These are phyloP conservation scores for Backusella liffmaniae DNA, from an alignment of 192 early-diverging fungal genomes.

Conservation along the genomic window DNA sequence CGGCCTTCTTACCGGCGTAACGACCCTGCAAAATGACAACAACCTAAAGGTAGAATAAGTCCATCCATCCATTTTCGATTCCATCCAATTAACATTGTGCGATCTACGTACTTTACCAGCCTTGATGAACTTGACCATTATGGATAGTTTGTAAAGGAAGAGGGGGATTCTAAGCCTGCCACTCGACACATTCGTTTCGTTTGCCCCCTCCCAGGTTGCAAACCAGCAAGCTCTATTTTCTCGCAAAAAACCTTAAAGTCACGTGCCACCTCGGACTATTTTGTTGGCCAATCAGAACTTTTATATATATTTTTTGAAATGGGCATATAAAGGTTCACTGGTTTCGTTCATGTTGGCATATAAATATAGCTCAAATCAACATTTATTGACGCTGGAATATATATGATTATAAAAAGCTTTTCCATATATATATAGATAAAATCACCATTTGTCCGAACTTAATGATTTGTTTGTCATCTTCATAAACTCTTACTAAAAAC, in stretches of 20 bases:
- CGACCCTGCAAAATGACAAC: conserved; percentile 98
- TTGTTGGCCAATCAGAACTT: not conserved
- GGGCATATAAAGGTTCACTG: too few relatives aligned
- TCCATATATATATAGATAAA: too few relatives aligned
- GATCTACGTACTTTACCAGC: conserved; percentile 51
- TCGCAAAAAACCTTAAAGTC: not conserved
- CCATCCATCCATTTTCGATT: conserved; percentile 31
- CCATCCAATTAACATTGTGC: conserved; percentile 13
- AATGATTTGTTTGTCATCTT: too few relatives aligned
- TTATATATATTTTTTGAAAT: not conserved
- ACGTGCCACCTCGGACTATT: not conserved
- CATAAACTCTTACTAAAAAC: too few relatives aligned
- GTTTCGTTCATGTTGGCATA: too few relatives aligned
- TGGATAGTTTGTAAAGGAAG: conserved; percentile 22
- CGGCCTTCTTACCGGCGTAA: conserved; percentile 99
- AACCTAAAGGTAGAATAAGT: conserved; percentile 59
- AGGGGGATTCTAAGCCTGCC: conserved; percentile 17
- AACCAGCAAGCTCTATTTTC: not conserved
- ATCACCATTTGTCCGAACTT: too few relatives aligned
- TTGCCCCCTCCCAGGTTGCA: not conserved
- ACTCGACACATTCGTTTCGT: not conserved
- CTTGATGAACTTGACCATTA: conserved; percentile 59
- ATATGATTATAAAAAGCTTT: too few relatives aligned
- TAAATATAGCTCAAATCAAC: too few relatives aligned
- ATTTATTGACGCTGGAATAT: too few relatives aligned